These are phyloP conservation scores for Mycena kentingensis DNA, from an alignment of 768 basidiomycete species.

Conservation along the genomic window DNA sequence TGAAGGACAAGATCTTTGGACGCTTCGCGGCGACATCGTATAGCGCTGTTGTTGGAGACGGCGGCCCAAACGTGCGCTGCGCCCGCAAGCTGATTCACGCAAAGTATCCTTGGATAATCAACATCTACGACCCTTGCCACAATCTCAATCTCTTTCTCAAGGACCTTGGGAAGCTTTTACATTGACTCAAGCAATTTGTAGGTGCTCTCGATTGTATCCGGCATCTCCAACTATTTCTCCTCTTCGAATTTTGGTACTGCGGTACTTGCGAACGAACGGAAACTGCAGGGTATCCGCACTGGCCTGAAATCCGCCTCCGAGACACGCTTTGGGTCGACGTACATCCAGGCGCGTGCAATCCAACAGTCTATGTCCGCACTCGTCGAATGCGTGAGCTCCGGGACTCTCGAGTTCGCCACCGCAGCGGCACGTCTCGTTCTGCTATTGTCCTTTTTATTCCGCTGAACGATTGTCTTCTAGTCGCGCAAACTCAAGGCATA, in stretches of 20 bases:
- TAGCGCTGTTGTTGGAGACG: constrained; percentile 28
- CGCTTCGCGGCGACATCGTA: constrained; percentile 12
- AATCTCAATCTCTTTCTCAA: constrained; percentile 33
- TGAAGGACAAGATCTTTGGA: constrained; percentile 6
- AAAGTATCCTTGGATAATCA: constrained; percentile 29
- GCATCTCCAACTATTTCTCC: constrained; percentile 30
- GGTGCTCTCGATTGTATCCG: constrained; percentile 25
- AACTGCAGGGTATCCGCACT: constrained; percentile 16
- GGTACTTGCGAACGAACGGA: constrained; percentile 24
- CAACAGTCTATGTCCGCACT: constrained; percentile 26
- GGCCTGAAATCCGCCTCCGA: constrained; percentile 29
- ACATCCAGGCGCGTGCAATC: constrained; percentile 26
- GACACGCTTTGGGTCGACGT: constrained; percentile 31
- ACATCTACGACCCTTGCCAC: constrained; percentile 34
- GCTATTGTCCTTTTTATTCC: neutral
- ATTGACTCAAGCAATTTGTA: constrained; percentile 14
- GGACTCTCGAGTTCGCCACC: constrained; percentile 27
- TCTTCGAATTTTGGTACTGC: constrained; percentile 31
- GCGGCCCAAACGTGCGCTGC: constrained; percentile 29
- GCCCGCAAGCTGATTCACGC: constrained; percentile 18
- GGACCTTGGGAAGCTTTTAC: constrained; percentile 32
- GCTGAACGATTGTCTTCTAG: constrained; percentile 11
- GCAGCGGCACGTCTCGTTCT: constrained; percentile 19
- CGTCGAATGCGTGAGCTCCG: constrained; percentile 18
- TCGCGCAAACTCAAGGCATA: constrained; percentile 27